phyloP scores from a whole-genome alignment of 1,284 basidiomycete genomes.

The Apiotrichum akiyoshidainum region DNA sequence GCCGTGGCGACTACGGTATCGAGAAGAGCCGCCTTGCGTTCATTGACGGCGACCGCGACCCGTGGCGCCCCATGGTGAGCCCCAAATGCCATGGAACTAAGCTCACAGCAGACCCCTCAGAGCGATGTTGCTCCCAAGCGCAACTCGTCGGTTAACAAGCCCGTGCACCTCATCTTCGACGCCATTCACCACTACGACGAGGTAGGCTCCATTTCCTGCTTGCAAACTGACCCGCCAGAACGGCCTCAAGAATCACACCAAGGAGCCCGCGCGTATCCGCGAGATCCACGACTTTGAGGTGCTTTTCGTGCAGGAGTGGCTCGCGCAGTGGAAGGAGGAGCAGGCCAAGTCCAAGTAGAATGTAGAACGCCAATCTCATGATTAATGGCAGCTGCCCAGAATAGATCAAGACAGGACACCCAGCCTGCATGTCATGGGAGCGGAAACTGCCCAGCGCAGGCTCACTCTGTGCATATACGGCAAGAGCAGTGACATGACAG shows the following conservation, averaged over 20 bases:
- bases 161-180: conserved; percentile 85
- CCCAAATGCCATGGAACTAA: no score
- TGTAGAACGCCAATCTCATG: background rate
- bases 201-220: conserved; percentile 20
- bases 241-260: conserved; percentile 62
- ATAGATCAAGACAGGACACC: no score
- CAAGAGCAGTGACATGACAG: no score
- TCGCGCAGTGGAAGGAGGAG: conserved; percentile 59
- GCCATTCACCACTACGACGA: conserved; percentile 87
- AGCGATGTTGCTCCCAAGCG: conserved; percentile 69
- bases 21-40: conserved; percentile 75
- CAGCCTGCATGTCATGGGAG: no score
- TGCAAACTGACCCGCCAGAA: conserved; percentile 55
- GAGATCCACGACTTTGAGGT: conserved; percentile 79
- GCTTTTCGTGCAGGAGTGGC: conserved; percentile 75
- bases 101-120: conserved; percentile 61
- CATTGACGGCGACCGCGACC: conserved; percentile 61
- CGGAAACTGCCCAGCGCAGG: no score
- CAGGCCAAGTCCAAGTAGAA: conserved; percentile 18
- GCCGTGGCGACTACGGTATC: conserved; percentile 70
- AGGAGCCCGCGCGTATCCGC: conserved; percentile 75
- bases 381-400: no score
- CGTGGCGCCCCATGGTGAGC: conserved; percentile 71
- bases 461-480: no score
- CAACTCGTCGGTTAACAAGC: conserved; percentile 66